Conservation (phyloP, 208 protist genomes). For the Trypanosoma avium region DNA sequence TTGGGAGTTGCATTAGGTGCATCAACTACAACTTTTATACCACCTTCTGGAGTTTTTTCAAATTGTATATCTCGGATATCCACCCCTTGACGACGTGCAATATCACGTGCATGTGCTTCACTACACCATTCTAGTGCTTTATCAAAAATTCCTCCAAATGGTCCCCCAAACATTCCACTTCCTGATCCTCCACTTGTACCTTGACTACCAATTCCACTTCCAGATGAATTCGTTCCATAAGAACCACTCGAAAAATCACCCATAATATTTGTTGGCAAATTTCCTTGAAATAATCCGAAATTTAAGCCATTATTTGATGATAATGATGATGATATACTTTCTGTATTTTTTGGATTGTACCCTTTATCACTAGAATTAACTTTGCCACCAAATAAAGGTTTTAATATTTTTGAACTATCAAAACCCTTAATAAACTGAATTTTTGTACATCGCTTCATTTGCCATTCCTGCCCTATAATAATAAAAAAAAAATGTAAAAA, state of each 20-base stretch:
- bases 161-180: slow-evolving; percentile 30
- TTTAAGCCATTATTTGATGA: neutral
- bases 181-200: neutral
- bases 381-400: neutral
- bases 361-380: neutral
- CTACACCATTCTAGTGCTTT: slow-evolving; percentile 89
- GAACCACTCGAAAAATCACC: neutral
- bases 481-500: slow-evolving; percentile 26
- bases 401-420: slow-evolving; percentile 4
- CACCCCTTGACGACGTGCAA: slow-evolving; percentile 71
- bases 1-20: slow-evolving; percentile 75
- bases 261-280: neutral
- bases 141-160: slow-evolving; percentile 70
- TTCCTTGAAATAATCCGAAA: slow-evolving; percentile 8
- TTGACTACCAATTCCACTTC: neutral
- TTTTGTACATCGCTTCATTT: neutral
- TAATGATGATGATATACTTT: no score
- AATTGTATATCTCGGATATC: slow-evolving; percentile 80
- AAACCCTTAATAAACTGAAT: slow-evolving; percentile 1
- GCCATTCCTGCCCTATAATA: neutral
- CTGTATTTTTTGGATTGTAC: neutral
- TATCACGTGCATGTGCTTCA: slow-evolving; percentile 72
- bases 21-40: slow-evolving; percentile 79
- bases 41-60: slow-evolving; percentile 67
- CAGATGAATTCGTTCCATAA: neutral